Conservation (phyloP, 345 rosid genomes). For the Hypericum perforatum region DNA sequence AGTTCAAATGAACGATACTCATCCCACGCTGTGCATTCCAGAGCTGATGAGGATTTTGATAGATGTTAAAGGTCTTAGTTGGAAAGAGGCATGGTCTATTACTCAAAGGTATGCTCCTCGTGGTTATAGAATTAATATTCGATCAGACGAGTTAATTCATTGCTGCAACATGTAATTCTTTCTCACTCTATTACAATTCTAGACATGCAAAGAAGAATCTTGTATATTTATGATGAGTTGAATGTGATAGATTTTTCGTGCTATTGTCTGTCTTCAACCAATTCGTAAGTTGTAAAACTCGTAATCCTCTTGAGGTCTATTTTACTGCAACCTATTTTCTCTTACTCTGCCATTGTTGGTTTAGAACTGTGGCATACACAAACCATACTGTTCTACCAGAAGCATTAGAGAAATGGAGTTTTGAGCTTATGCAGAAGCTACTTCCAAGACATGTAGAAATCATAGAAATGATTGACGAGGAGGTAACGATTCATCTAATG, state of each 20-base stretch:
- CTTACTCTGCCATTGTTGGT: conserved; percentile 10
- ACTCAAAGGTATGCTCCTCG: conserved; percentile 43
- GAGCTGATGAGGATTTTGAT: conserved; percentile 67
- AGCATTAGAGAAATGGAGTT: conserved; percentile 86
- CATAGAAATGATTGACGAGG: conserved; percentile 72
- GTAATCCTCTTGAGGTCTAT: not conserved
- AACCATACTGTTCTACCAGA: conserved; percentile 83
- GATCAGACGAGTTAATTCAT: not conserved
- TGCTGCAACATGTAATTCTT: not conserved
- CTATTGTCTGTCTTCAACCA: not conserved
- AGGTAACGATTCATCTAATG: conserved; percentile 32
- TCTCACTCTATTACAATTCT: not conserved
- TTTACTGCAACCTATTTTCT: not conserved
- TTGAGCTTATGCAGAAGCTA: conserved; percentile 66
- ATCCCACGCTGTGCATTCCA: conserved; percentile 74
- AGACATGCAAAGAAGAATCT: too few relatives aligned
- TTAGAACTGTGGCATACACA: conserved; percentile 74
- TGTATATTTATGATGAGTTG: too few relatives aligned
- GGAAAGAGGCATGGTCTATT: conserved; percentile 70
- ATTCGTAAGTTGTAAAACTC: conserved; percentile 6
- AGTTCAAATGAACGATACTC: conserved; percentile 78
- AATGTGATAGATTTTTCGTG: not conserved
- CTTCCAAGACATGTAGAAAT: conserved; percentile 75
- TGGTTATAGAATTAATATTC: conserved; percentile 2
- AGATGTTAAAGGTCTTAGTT: conserved; percentile 60